Evolutionary conservation across 352 stramenopile species (phyloP).

Genomic region (Phytophthora capsici): DNA sequence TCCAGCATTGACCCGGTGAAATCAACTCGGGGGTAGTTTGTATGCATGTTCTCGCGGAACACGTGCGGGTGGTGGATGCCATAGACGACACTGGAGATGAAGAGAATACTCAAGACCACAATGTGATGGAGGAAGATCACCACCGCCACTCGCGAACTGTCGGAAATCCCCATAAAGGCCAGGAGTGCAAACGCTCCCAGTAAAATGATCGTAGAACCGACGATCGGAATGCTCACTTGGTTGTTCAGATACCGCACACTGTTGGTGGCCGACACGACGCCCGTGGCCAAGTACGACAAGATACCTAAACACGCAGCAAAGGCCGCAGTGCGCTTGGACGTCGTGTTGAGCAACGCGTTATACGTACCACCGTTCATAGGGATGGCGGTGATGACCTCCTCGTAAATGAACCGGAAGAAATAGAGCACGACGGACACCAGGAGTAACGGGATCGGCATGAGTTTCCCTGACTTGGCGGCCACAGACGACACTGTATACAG

Average conservation of each 20-base stretch:
- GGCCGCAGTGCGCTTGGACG: slow-evolving; percentile 82
- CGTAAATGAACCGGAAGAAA: slow-evolving; percentile 84
- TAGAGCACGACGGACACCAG: slow-evolving; percentile 70
- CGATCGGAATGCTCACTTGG: slow-evolving; percentile 55
- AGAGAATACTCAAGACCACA: slow-evolving; percentile 63
- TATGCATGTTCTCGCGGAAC: slow-evolving; percentile 69
- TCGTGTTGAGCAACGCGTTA: slow-evolving; percentile 91
- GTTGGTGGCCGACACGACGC: slow-evolving; percentile 62
- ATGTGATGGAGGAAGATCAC: slow-evolving; percentile 85
- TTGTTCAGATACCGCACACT: slow-evolving; percentile 82
- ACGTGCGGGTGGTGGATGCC: slow-evolving; percentile 56
- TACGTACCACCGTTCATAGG: slow-evolving; percentile 92
- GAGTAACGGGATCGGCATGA: slow-evolving; percentile 80
- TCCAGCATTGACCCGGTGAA: slow-evolving; percentile 50
- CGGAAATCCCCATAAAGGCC: slow-evolving; percentile 75
- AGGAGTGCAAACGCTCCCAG: slow-evolving; percentile 83
- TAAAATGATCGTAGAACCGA: slow-evolving; percentile 47
- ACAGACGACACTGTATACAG: slow-evolving; percentile 66
- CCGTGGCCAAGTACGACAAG: slow-evolving; percentile 90
- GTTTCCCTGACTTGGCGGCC: slow-evolving; percentile 64
- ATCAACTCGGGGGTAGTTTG: slow-evolving; percentile 60
- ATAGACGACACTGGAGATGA: slow-evolving; percentile 58
- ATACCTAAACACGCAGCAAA: slow-evolving; percentile 85
- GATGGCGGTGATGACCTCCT: slow-evolving; percentile 87
- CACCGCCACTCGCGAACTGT: slow-evolving; percentile 79